Conservation (phyloP, 768 basidiomycete species). For the Tylopilus vinaceipallidus region DNA sequence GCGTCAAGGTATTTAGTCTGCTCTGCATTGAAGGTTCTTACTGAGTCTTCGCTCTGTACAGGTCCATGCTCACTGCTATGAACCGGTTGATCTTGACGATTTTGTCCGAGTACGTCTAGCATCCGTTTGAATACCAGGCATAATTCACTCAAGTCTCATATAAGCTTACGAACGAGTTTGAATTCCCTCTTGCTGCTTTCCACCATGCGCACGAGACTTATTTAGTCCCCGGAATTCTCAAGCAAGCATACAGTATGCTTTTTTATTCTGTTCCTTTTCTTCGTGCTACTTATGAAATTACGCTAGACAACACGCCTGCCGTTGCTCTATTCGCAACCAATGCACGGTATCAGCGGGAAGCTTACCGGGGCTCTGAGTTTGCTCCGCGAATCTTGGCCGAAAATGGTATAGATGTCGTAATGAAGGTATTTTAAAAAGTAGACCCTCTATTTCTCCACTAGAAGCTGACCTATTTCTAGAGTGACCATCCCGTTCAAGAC, state of each 20-base stretch:
- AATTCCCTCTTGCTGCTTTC: constrained; percentile 78
- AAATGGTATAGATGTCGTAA: constrained; percentile 53
- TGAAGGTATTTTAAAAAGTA: constrained; percentile 53
- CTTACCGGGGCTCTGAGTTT: constrained; percentile 64
- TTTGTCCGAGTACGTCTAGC: constrained; percentile 55
- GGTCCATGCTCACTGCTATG: constrained; percentile 45
- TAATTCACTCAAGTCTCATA: constrained; percentile 2
- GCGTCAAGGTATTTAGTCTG: constrained; percentile 58
- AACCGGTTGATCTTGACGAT: constrained; percentile 65
- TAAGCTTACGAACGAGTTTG: constrained; percentile 86
- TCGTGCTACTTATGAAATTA: neutral
- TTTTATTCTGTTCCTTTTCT: neutral
- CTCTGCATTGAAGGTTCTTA: neutral
- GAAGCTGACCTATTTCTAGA: constrained; percentile 32
- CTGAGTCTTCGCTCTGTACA: constrained; percentile 8
- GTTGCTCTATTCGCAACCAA: constrained; percentile 81
- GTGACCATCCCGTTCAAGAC: constrained; percentile 54
- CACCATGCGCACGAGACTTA: constrained; percentile 91
- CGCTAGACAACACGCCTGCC: constrained; percentile 56
- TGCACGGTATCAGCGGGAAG: constrained; percentile 61
- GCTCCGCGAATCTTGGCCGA: constrained; percentile 60
- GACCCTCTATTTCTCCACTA: neutral
- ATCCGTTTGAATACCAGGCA: neutral
- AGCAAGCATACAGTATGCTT: constrained; percentile 54
- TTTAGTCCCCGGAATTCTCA: constrained; percentile 80